phyloP scores from a whole-genome alignment of 768 basidiomycete genomes.

The Tylopilus balloui region DNA sequence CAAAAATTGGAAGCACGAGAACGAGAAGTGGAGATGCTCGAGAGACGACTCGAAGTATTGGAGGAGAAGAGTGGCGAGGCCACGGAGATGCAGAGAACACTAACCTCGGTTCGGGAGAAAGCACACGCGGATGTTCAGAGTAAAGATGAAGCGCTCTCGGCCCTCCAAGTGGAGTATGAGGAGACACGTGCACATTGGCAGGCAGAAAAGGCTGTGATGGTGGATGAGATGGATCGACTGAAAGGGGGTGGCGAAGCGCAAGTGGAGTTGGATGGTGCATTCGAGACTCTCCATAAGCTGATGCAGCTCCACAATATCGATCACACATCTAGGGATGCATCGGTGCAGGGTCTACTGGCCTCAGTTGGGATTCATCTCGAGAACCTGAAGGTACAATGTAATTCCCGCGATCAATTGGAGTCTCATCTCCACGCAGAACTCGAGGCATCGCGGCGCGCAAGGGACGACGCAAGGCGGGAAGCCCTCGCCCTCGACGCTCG shows the following conservation, averaged over 20 bases:
- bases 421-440: slow-evolving; percentile 54
- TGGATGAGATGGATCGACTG: slow-evolving; percentile 47
- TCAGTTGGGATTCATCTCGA: slow-evolving; percentile 51
- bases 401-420: slow-evolving; percentile 43
- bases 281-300: slow-evolving; percentile 45
- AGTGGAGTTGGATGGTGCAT: slow-evolving; percentile 49
- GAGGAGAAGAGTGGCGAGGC: slow-evolving; percentile 41
- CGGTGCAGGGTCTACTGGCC: slow-evolving; percentile 45
- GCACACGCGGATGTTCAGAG: slow-evolving; percentile 38
- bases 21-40: slow-evolving; percentile 36
- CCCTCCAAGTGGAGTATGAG: slow-evolving; percentile 39
- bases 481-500: slow-evolving; percentile 36
- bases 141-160: slow-evolving; percentile 37
- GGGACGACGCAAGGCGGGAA: slow-evolving; percentile 46
- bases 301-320: slow-evolving; percentile 55
- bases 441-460: slow-evolving; percentile 48
- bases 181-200: slow-evolving; percentile 49
- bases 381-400: slow-evolving; percentile 39
- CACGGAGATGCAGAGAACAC: slow-evolving; percentile 37
- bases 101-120: slow-evolving; percentile 34
- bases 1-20: slow-evolving; percentile 35
- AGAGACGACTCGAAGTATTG: slow-evolving; percentile 39
- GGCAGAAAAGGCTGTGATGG: slow-evolving; percentile 43
- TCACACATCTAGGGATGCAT: slow-evolving; percentile 44
- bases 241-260: slow-evolving; percentile 38